Conservation (phyloP, 352 stramenopile genomes). For the Pythium aquatile region DNA sequence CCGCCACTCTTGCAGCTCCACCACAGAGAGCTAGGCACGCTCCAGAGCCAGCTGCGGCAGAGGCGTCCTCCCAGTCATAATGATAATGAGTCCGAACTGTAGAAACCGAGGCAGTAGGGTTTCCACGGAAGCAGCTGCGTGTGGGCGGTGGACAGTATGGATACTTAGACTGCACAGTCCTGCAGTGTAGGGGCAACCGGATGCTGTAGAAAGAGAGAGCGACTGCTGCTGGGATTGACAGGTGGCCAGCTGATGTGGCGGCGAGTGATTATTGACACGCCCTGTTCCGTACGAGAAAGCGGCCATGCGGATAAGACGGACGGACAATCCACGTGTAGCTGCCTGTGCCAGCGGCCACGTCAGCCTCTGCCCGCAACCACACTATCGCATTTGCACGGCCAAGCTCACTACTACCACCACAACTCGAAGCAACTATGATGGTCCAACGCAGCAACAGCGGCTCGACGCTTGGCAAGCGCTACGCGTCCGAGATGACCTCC, state of each 20-base stretch:
- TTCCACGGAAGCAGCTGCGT: constrained; percentile 15
- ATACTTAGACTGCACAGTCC: too few species aligned
- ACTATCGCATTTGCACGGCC: constrained; percentile 24
- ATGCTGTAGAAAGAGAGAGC: constrained; percentile 9
- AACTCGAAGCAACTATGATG: constrained; percentile 9
- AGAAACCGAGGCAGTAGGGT: not conserved
- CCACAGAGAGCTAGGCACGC: not conserved
- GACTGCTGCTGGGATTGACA: constrained; percentile 12
- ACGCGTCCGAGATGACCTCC: constrained; percentile 51
- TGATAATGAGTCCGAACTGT: not conserved
- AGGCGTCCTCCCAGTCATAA: not conserved
- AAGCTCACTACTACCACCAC: constrained; percentile 15
- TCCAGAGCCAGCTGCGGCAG: constrained; percentile 8
- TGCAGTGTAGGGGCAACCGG: not conserved
- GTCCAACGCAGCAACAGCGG: constrained; percentile 11
- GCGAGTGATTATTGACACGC: constrained; percentile 22
- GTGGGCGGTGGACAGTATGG: not conserved
- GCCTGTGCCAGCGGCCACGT: constrained; percentile 8
- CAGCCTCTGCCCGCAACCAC: not conserved
- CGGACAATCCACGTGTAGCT: not conserved
- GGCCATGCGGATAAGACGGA: not conserved
- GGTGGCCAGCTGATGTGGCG: not conserved
- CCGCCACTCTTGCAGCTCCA: not conserved
- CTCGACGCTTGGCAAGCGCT: constrained; percentile 70
- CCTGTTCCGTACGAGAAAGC: not conserved